Evolutionary conservation across 352 stramenopile genomes (phyloP).

Genomic region (Phytophthora agathidicida): DNA sequence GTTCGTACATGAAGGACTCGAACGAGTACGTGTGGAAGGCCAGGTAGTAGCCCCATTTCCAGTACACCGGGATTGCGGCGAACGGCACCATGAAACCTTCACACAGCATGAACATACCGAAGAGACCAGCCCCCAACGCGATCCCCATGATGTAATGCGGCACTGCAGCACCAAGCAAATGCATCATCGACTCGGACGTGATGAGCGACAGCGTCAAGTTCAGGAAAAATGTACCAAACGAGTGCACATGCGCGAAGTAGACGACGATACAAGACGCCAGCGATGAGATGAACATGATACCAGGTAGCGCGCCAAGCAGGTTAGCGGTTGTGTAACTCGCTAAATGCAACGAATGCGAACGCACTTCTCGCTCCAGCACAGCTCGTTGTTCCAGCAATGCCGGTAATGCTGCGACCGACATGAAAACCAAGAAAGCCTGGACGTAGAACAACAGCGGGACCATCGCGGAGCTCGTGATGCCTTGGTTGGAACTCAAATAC

Average conservation of each 20-base stretch:
- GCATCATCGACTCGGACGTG: too few species aligned
- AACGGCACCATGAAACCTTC: conserved; percentile 78
- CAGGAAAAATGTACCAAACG: too few species aligned
- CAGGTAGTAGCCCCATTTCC: conserved; percentile 81
- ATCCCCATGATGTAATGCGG: conserved; percentile 87
- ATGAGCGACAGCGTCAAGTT: conserved; percentile 76
- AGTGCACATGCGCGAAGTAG: conserved; percentile 54
- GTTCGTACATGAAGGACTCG: conserved; percentile 77
- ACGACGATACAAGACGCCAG: conserved; percentile 63
- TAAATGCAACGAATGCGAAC: conserved; percentile 62
- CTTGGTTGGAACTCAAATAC: conserved; percentile 59
- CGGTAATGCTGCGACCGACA: conserved; percentile 89
- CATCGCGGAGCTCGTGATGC: conserved; percentile 39
- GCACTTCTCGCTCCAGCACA: conserved; percentile 84
- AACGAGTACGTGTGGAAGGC: conserved; percentile 86
- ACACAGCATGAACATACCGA: conserved; percentile 84
- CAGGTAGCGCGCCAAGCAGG: conserved; percentile 70
- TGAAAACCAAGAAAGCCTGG: conserved; percentile 91
- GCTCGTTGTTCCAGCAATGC: conserved; percentile 84
- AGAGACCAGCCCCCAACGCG: conserved; percentile 66
- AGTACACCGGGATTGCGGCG: conserved; percentile 58
- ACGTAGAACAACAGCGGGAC: conserved; percentile 88
- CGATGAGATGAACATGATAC: conserved; percentile 63
- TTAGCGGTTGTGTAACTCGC: conserved; percentile 80
- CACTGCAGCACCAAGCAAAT: conserved; percentile 64